Conservation (phyloP, 805 yeast species). For the Metschnikowia amazonensis region DNA sequence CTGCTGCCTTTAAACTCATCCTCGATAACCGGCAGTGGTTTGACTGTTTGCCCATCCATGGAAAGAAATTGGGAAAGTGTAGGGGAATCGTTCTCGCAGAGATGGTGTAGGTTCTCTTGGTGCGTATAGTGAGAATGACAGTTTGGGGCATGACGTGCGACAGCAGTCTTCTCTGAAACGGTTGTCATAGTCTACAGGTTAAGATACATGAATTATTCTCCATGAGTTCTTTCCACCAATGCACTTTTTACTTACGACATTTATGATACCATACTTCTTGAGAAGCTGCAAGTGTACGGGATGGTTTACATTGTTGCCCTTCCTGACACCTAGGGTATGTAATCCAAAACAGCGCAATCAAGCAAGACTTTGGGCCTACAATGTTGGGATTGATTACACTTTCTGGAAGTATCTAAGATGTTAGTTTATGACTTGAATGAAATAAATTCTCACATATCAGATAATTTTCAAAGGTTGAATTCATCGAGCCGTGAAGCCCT, state of each 20-base stretch:
- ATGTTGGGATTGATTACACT: not conserved
- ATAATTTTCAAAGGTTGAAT: constrained; percentile 67
- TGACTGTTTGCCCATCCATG: constrained; percentile 1
- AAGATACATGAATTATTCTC: too few species aligned
- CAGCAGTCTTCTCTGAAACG: not conserved
- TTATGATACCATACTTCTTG: too few species aligned
- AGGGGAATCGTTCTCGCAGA: not conserved
- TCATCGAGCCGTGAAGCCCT: constrained; percentile 76
- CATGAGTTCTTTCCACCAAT: too few species aligned
- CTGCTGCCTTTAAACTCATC: not conserved
- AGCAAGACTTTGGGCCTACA: not conserved
- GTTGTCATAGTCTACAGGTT: not conserved
- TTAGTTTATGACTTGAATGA: constrained; percentile 6
- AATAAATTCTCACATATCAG: constrained; percentile 37
- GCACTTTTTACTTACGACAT: too few species aligned
- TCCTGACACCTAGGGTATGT: not conserved
- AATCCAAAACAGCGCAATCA: not conserved
- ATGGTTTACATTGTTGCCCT: not conserved
- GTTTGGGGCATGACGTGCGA: not conserved
- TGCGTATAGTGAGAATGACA: not conserved
- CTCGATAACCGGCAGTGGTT: not conserved
- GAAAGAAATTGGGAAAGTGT: not conserved
- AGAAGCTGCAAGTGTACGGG: too few species aligned
- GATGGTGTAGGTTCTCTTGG: not conserved
- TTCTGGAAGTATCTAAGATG: not conserved